Evolutionary conservation across 208 protist species (phyloP).

Genomic region (Leishmania major): DNA sequence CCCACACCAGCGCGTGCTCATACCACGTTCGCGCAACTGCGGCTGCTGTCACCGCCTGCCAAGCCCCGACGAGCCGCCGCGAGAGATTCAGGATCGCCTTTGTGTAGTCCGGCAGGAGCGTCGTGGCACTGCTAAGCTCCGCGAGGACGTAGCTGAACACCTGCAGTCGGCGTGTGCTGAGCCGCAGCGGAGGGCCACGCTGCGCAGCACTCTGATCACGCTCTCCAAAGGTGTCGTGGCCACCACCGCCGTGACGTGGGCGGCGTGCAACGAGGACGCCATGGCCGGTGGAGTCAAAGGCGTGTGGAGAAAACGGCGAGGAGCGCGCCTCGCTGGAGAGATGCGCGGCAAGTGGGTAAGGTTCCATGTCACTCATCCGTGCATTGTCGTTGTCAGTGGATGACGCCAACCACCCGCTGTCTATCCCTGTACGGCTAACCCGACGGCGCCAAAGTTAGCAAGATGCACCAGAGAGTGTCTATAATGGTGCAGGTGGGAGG

Average conservation of each 20-base stretch:
- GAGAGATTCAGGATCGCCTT: slow-evolving; percentile 54
- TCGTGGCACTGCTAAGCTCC: slow-evolving; percentile 70
- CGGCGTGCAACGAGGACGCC: neutral
- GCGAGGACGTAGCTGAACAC: slow-evolving; percentile 64
- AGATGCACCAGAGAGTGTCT: neutral
- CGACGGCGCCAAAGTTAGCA: neutral
- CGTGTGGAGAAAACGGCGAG: neutral
- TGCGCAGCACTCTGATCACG: neutral
- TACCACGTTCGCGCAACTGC: slow-evolving; percentile 34
- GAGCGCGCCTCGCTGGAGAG: neutral
- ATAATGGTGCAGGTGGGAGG: neutral
- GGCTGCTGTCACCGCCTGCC: slow-evolving; percentile 69
- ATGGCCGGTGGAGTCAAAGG: neutral
- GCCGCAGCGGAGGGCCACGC: slow-evolving; percentile 8
- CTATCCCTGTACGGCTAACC: neutral
- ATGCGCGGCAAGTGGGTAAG: neutral
- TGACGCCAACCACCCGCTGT: neutral
- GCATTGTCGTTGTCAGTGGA: neutral
- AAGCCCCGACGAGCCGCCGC: slow-evolving; percentile 50
- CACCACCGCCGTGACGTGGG: neutral
- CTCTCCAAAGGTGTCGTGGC: neutral
- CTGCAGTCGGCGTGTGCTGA: slow-evolving; percentile 57
- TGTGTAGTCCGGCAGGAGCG: slow-evolving; percentile 69
- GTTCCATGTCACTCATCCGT: neutral
- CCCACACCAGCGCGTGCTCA: slow-evolving; percentile 33